These are phyloP conservation scores for Pythium utonaiense DNA, from an alignment of 352 stramenopile species.

Conservation along the genomic window DNA sequence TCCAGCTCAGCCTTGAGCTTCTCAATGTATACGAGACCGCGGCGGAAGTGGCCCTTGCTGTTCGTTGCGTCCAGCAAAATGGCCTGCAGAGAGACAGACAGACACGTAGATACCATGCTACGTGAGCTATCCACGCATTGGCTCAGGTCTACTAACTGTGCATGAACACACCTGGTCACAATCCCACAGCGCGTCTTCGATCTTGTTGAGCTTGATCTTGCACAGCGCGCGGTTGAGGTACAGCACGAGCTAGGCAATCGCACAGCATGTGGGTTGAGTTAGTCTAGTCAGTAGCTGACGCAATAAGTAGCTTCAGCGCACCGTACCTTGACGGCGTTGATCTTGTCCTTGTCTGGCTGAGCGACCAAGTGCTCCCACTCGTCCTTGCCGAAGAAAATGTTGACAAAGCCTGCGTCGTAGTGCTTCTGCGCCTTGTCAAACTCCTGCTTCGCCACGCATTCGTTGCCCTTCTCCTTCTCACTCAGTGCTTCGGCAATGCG, in stretches of 20 bases:
- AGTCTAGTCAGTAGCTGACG: too few relatives aligned
- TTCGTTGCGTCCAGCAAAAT: slow-evolving; percentile 59
- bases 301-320: too few relatives aligned
- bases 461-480: slow-evolving; percentile 81
- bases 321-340: slow-evolving; percentile 75
- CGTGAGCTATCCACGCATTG: too few relatives aligned
- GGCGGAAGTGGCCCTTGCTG: slow-evolving; percentile 79
- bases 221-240: slow-evolving; percentile 82
- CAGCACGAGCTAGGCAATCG: slow-evolving; percentile 42
- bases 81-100: too few relatives aligned
- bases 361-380: slow-evolving; percentile 81
- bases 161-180: slow-evolving; percentile 86
- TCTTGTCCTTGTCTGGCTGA: slow-evolving; percentile 65
- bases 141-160: too few relatives aligned
- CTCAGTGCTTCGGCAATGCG: slow-evolving; percentile 60
- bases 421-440: slow-evolving; percentile 80
- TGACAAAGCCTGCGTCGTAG: slow-evolving; percentile 85
- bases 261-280: too few relatives aligned
- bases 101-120: too few relatives aligned
- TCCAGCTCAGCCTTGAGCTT: slow-evolving; percentile 79
- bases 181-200: slow-evolving; percentile 81
- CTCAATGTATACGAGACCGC: slow-evolving; percentile 71
- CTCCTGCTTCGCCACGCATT: slow-evolving; percentile 55
- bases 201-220: slow-evolving; percentile 84
- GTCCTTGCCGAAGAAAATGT: slow-evolving; percentile 86